Evolutionary conservation across 305 asterid species (phyloP).

Genomic region (Fraxinus albicans): DNA sequence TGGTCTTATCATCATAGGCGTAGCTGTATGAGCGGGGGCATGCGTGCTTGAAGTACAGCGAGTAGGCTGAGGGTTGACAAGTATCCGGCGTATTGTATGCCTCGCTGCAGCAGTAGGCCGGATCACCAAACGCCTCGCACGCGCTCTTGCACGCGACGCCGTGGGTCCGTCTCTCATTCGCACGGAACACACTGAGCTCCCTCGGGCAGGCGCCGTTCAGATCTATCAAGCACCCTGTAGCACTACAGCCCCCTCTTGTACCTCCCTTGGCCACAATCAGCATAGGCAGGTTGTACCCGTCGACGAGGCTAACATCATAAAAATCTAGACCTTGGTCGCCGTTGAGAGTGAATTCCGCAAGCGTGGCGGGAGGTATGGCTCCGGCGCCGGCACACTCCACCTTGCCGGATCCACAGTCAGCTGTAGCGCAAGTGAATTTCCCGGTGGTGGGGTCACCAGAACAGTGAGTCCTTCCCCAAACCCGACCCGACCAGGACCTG

Average conservation of each 20-base stretch:
- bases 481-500: conserved; percentile 79
- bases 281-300: conserved; percentile 92
- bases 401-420: conserved; percentile 84
- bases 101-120: conserved; percentile 80
- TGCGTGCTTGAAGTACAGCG: conserved; percentile 77
- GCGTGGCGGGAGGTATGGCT: conserved; percentile 90
- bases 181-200: conserved; percentile 61
- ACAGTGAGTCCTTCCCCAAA: conserved; percentile 91
- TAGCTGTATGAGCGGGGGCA: conserved; percentile 94
- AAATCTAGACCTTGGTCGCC: conserved; percentile 86
- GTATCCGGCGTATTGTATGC: conserved; percentile 79
- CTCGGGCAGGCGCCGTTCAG: conserved; percentile 83
- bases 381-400: conserved; percentile 72
- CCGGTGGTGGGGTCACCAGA: conserved; percentile 47
- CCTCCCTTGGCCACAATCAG: conserved; percentile 78
- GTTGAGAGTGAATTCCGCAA: conserved; percentile 86
- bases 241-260: conserved; percentile 65
- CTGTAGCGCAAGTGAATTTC: conserved; percentile 67
- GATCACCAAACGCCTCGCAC: conserved; percentile 92
- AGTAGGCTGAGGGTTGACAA: conserved; percentile 76
- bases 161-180: conserved; percentile 42
- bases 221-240: conserved; percentile 86
- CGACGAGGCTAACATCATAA: conserved; percentile 94
- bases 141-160: conserved; percentile 93
- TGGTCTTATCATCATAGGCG: conserved; percentile 87